Evolutionary conservation across 208 protist species (phyloP), one percentile per base, ranked within the genome.

Genomic region (Leishmania tropica): DNA sequence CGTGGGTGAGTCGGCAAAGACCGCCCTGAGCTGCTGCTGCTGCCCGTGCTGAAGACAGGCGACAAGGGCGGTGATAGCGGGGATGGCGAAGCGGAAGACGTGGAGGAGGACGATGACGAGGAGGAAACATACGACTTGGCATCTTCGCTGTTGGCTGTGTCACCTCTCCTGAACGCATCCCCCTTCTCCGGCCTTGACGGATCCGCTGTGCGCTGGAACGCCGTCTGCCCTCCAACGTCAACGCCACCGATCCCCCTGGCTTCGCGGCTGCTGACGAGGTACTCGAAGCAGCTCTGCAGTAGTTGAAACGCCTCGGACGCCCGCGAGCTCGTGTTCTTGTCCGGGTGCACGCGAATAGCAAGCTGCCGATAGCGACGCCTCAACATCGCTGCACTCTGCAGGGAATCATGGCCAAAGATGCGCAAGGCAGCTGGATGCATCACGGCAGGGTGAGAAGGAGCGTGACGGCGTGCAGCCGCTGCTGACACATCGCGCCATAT

Each of bases 281-380:
- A 37, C 51, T 96, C 90, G 68, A 93, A 96, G 54, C 75, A 81
- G 19, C 62, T 84, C 76, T 96, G 92, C 60, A 94, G 73, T 13
- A 92, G 40, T 54, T 93, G 89, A 79, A 96, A 96, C 1, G 92
- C 92, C 76, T 87, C 87, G 47, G 83, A 73, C 3, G 92, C 89
- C 17, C 77, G 19, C 5, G 78, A 11, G 60, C 81, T 80, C 5
- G 79, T 47, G 76, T 97, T 97, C 85, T 98, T 98, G 87, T 98
- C 95, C 0, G 95, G 95, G 72, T 98, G 95, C 6, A 94, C 77
- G 24, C 87, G 87, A 58, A 96, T 64, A 4, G 90, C 93, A 31
- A 95, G 77, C 19, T 80, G 76, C 65, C 88, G 92, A 82, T 97
- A 98, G 21, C 88, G 88, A 53, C 87, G 92, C 78, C 88, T 95